Conservation (phyloP, 768 basidiomycete species). For the Suillus subalutaceus region DNA sequence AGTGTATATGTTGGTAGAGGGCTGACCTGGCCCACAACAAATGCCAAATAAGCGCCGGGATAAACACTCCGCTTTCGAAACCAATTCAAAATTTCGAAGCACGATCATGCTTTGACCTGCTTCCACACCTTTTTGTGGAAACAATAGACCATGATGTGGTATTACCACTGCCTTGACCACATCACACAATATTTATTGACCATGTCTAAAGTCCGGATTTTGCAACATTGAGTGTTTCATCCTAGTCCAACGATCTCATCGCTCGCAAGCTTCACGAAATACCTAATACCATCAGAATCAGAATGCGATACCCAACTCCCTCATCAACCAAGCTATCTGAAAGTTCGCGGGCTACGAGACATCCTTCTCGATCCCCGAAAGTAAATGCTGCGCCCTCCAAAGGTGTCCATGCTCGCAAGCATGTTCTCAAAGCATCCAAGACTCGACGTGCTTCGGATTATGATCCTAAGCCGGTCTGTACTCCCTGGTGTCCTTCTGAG, state of each 20-base stretch:
- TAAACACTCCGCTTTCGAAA: not conserved
- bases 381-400: constrained; percentile 11
- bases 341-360: constrained; percentile 15
- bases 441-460: not conserved
- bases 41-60: not conserved
- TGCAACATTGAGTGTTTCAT: not conserved
- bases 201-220: not conserved
- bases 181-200: not conserved
- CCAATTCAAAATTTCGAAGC: not conserved
- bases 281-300: not conserved
- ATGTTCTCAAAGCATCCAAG: constrained; percentile 14
- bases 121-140: not conserved
- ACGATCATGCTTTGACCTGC: not conserved
- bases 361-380: constrained; percentile 17
- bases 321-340: constrained; percentile 13
- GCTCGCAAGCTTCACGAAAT: not conserved
- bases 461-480: not conserved
- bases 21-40: not conserved
- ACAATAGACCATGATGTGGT: not conserved
- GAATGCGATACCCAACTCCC: constrained; percentile 13
- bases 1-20: not conserved
- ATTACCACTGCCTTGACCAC: not conserved
- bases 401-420: constrained; percentile 12
- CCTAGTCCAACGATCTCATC: not conserved
- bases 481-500: not conserved